Conservation (phyloP, 2,329 filamentous ascomycete genomes). For the Trichoderma sp. region DNA sequence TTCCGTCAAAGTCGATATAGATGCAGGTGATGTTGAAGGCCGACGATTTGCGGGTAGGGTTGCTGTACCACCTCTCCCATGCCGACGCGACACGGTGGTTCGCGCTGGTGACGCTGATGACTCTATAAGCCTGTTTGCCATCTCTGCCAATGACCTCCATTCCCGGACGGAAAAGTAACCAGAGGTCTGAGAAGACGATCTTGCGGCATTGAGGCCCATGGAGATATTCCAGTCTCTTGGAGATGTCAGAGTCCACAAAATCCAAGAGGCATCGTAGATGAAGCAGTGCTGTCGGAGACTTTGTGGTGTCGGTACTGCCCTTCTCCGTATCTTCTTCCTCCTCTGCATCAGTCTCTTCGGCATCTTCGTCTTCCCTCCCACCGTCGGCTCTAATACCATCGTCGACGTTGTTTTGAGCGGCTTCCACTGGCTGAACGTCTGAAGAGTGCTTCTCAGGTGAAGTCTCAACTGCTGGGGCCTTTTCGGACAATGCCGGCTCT, state of each 20-base stretch:
- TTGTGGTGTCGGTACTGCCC: not conserved
- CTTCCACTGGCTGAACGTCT: not conserved
- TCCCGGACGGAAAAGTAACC: constrained; percentile 37
- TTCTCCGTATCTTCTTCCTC: not conserved
- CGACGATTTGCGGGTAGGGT: not conserved
- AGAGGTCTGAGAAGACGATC: constrained; percentile 34
- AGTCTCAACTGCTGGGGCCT: not conserved
- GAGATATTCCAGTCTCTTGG: not conserved
- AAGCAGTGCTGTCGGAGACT: constrained; percentile 1
- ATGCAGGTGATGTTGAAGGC: constrained; percentile 31
- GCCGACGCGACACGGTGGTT: not conserved
- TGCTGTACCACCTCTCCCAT: not conserved
- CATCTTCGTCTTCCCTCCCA: not conserved
- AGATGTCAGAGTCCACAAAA: constrained; percentile 12
- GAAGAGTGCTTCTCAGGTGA: not conserved
- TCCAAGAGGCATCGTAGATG: constrained; percentile 16
- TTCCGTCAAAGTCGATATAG: constrained; percentile 40
- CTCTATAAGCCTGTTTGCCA: constrained; percentile 34
- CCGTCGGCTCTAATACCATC: not conserved
- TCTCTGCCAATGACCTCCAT: constrained; percentile 31
- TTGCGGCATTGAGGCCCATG: not conserved
- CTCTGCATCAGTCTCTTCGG: not conserved
- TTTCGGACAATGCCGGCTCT: not conserved
- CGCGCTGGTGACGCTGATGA: constrained; percentile 30
- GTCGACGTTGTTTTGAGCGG: not conserved